phyloP scores from a whole-genome alignment of 1,284 basidiomycete genomes.

The Schizophyllum amplum region DNA sequence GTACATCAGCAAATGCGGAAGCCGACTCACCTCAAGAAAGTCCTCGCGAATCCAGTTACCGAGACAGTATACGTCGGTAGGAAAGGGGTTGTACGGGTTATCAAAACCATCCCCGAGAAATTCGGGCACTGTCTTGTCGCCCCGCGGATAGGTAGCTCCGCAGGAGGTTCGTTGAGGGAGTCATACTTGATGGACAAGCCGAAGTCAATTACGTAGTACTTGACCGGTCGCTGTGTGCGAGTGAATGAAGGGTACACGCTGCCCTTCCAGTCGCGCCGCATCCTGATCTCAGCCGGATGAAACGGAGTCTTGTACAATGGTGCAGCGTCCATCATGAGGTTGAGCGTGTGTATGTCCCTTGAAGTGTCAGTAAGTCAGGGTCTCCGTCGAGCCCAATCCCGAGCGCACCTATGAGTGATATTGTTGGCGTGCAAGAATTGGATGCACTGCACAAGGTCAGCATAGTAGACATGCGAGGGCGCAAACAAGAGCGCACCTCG shows the following conservation, averaged over 20 bases:
- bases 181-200: conserved; percentile 6
- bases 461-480: too few relatives aligned
- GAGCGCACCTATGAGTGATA: neutral
- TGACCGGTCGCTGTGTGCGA: conserved; percentile 9
- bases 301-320: conserved; percentile 7
- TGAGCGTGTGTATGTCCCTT: conserved; percentile 1
- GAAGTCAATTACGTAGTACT: conserved; percentile 15
- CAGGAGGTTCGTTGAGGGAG: neutral
- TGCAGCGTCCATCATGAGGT: conserved; percentile 3
- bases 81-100: conserved; percentile 3
- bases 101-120: neutral
- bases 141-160: neutral
- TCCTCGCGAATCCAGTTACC: neutral
- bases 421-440: conserved; percentile 1
- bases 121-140: neutral
- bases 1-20: neutral
- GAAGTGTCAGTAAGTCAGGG: neutral
- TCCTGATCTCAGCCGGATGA: conserved; percentile 5
- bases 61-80: conserved; percentile 5
- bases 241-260: conserved; percentile 3
- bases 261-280: conserved; percentile 3
- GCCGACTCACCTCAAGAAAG: neutral
- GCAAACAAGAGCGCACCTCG: conserved; percentile 17
- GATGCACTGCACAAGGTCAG: neutral
- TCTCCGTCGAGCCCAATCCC: neutral